A percentile compares a stretch with the other conserved stretches of the same genome.
Evolutionary conservation across 768 basidiomycete genomes (phyloP).

Genomic region (Mycena alexandri): DNA sequence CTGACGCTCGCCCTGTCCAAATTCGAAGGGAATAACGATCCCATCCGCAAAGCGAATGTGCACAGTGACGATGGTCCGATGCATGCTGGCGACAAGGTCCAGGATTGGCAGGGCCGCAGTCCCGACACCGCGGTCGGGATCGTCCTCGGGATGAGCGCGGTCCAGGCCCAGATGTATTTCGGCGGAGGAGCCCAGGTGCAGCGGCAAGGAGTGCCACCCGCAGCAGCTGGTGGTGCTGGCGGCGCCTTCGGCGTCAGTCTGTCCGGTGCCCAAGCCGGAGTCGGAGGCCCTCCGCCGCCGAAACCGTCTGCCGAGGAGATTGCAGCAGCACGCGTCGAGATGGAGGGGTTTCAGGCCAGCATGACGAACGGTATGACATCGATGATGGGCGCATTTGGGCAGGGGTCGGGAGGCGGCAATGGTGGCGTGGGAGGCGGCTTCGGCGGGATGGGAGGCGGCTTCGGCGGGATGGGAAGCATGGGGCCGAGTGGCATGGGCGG

Average conservation of each 20-base stretch:
- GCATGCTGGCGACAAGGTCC: constrained; percentile 21
- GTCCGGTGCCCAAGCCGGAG: constrained; percentile 10
- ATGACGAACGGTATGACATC: constrained; percentile 11
- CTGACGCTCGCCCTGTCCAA: constrained; percentile 20
- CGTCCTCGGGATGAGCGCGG: constrained; percentile 25
- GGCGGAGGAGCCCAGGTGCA: constrained; percentile 14
- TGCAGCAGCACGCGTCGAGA: constrained; percentile 11
- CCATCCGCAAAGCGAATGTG: constrained; percentile 13
- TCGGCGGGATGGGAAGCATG: constrained; percentile 10
- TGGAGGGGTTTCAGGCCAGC: constrained; percentile 13
- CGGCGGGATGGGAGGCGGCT: constrained; percentile 1
- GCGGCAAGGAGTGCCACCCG: constrained; percentile 12
- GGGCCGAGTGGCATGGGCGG: constrained; percentile 6
- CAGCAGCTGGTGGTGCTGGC: constrained; percentile 7
- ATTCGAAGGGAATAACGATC: constrained; percentile 17
- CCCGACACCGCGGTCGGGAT: constrained; percentile 13
- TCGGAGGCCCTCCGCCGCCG: constrained; percentile 9
- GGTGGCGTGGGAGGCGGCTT: constrained; percentile 11
- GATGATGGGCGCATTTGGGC: constrained; percentile 18
- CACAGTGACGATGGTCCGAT: constrained; percentile 22
- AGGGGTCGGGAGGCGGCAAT: constrained; percentile 15
- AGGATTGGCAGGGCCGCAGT: constrained; percentile 15
- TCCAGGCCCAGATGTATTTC: constrained; percentile 20
- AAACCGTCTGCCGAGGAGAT: constrained; percentile 19
- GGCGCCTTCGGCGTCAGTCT: constrained; percentile 5